Evolutionary conservation across 176 grass and related monocot genomes (phyloP), one percentile per base, ranked within the genome.

Genomic region (Dactylis glomerata): DNA sequence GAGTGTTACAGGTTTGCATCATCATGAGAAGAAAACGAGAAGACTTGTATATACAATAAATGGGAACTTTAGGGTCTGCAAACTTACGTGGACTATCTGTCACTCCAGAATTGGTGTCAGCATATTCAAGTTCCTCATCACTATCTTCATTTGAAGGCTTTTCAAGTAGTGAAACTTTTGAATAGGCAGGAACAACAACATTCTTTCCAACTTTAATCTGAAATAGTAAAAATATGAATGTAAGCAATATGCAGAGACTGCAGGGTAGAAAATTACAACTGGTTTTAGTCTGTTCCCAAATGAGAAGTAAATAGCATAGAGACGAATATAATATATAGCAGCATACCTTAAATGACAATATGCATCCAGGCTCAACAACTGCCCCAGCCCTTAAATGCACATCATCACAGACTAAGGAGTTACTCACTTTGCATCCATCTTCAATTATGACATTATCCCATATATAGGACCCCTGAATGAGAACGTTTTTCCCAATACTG

Each of bases 121-220:
- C 96, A 76, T 94, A 99, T 71, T 99, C 96, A 81, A 98, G 96
- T 82, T 98, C 96, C 75, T 98, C 96, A 66, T 95, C 93, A 8
- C 96, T 98, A 68, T 98, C 96, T 90, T 98, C 91, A 46, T 92
- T 90, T 55, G 91, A 92, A 70, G 96, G 96, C 63, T 99, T 93
- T 38, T 84, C 75, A 86, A 92, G 89, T 65, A 96, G 82, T 23
- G 96, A 92, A n/a, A 99, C 90, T 89, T 94, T 99, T 37, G 96
- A 99, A 84, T 99, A 90, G 57, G 91, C 81, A 82, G 93, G 89
- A 80, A 99, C 44, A 73, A 68, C 71, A 81, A 91, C 89, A 79
- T 94, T 88, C 63, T 92, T 94, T 87, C 93, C 96, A 59, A 99
- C 93, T 94, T 96, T 93, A 85, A 99, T 94, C 96, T 99, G 82